These are phyloP conservation scores for Pseudognaphalium luteoalbum DNA, from an alignment of 129 eudicot species.

Conservation along the genomic window DNA sequence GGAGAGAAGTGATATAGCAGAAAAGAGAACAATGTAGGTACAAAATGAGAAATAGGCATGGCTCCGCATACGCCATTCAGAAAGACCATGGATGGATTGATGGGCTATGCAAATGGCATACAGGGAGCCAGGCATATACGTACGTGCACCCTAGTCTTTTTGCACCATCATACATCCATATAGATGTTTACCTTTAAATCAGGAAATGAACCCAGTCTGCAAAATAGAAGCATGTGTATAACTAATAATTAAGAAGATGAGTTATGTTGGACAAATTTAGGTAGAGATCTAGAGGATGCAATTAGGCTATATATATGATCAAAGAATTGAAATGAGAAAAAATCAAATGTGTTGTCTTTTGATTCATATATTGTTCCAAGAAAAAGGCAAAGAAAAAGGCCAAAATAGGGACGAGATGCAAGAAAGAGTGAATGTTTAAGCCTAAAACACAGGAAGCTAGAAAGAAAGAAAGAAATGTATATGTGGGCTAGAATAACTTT, in stretches of 20 bases:
- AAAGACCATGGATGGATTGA: neutral
- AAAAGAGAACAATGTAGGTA: no score
- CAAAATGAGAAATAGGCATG: neutral
- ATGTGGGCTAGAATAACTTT: no score
- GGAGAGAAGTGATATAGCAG: no score
- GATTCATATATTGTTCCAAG: conserved; percentile 5
- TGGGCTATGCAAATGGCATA: conserved; percentile 13
- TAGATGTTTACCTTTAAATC: neutral
- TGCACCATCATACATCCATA: neutral
- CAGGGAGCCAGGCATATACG: conserved; percentile 16
- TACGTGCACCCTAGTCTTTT: neutral
- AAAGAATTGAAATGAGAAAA: neutral
- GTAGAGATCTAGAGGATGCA: neutral
- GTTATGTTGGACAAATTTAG: neutral
- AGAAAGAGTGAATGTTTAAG: conserved; percentile 13
- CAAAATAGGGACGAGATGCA: neutral
- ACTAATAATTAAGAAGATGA: neutral
- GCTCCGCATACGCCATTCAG: neutral
- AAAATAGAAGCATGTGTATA: neutral
- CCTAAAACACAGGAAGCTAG: conserved; percentile 31
- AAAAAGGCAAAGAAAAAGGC: conserved; percentile 11
- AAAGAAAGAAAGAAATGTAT: neutral
- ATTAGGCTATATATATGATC: neutral
- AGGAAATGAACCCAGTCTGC: neutral
- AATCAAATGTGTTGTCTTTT: neutral